Conservation (phyloP, 306 rosid genomes). For the Acacia acuminata region DNA sequence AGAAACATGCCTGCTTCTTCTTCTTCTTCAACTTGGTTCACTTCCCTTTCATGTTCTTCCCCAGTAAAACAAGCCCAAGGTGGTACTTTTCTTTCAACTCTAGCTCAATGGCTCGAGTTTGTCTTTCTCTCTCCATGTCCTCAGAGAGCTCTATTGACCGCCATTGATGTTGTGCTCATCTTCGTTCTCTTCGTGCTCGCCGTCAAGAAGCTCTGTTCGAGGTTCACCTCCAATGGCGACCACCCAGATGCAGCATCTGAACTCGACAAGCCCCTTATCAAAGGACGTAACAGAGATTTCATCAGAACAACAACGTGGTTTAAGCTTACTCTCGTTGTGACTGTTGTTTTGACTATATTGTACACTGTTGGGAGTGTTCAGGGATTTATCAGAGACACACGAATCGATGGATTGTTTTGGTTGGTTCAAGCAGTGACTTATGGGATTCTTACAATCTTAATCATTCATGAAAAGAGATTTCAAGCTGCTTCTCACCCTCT, state of each 20-base stretch:
- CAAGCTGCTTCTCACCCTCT: slow-evolving; percentile 64
- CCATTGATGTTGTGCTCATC: slow-evolving; percentile 52
- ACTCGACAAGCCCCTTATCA: slow-evolving; percentile 56
- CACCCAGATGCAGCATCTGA: slow-evolving; percentile 29
- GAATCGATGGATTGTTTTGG: slow-evolving; percentile 70
- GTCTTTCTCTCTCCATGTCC: slow-evolving; percentile 84
- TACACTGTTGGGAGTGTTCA: slow-evolving; percentile 51
- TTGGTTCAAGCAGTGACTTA: slow-evolving; percentile 70
- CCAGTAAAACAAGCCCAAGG: slow-evolving; percentile 39
- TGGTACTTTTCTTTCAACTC: slow-evolving; percentile 33
- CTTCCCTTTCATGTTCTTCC: slow-evolving; percentile 59
- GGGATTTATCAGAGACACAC: slow-evolving; percentile 36
- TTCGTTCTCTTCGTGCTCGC: slow-evolving; percentile 53
- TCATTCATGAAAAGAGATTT: slow-evolving; percentile 65
- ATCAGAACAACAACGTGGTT: slow-evolving; percentile 55
- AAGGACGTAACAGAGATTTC: slow-evolving; percentile 24
- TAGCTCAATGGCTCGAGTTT: slow-evolving; percentile 67
- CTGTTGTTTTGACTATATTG: slow-evolving; percentile 44
- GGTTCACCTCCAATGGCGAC: slow-evolving; percentile 40
- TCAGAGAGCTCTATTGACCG: slow-evolving; percentile 71
- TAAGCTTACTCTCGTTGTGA: slow-evolving; percentile 55
- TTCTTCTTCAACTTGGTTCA: slow-evolving; percentile 54
- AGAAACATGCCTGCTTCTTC: slow-evolving; percentile 53
- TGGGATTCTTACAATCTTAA: slow-evolving; percentile 47
- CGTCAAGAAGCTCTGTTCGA: slow-evolving; percentile 51